Evolutionary conservation across 2,329 filamentous ascomycete species (phyloP).

Genomic region (Sporothrix curviconia): DNA sequence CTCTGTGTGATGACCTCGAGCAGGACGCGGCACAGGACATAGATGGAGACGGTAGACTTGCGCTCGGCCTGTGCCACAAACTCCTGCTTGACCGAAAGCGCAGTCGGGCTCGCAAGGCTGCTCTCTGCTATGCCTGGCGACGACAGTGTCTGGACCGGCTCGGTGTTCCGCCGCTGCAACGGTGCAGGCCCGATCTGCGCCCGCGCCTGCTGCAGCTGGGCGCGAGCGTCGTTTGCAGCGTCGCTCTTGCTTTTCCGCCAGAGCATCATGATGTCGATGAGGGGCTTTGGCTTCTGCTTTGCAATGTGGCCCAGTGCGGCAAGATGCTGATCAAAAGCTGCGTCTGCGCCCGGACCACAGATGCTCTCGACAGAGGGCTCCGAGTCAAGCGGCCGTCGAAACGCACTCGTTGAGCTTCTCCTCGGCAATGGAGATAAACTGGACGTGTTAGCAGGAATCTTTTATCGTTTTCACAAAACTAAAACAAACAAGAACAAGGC

Average conservation of each 20-base stretch:
- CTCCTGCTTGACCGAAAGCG: conserved; percentile 54
- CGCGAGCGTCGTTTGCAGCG: conserved; percentile 64
- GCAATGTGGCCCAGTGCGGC: conserved; percentile 90
- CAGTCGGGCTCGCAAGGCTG: conserved; percentile 30
- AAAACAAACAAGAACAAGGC: no score
- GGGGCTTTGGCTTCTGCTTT: conserved; percentile 83
- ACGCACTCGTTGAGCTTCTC: conserved; percentile 90
- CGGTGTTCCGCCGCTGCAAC: conserved; percentile 66
- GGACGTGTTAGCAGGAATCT: neutral
- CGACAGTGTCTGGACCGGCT: conserved; percentile 48
- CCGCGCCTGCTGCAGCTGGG: conserved; percentile 48
- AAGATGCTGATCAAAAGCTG: conserved; percentile 88
- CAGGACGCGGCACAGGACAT: conserved; percentile 86
- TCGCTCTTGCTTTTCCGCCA: conserved; percentile 97
- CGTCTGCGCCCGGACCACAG: conserved; percentile 83
- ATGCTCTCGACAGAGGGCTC: conserved; percentile 82
- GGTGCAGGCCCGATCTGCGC: conserved; percentile 36
- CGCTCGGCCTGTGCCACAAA: conserved; percentile 76
- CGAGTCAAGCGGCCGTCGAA: conserved; percentile 66
- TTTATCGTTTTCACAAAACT: no score
- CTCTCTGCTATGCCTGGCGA: conserved; percentile 25
- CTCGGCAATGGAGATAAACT: conserved; percentile 92
- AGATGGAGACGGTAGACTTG: conserved; percentile 89
- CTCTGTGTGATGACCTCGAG: conserved; percentile 93
- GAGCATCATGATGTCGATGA: conserved; percentile 96